phyloP scores from a whole-genome alignment of 1,284 basidiomycete species.

The Leccinum glutinopallens region DNA sequence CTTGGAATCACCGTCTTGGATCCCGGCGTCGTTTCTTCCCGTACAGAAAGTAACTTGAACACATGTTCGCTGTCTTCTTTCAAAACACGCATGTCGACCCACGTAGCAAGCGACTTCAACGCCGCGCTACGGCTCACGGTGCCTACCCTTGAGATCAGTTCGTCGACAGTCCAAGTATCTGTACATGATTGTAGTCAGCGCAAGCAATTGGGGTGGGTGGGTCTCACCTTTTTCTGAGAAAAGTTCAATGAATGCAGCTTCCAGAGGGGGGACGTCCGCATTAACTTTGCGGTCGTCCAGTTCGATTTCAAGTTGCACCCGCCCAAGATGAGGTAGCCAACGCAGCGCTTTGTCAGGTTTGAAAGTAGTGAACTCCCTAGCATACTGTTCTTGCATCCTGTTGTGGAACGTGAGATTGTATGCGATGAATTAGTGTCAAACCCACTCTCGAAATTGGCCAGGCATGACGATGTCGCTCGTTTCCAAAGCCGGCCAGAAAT shows the following conservation, averaged over 20 bases:
- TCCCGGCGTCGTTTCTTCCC: slow-evolving; percentile 43
- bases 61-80: slow-evolving; percentile 61
- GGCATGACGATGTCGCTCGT: slow-evolving; percentile 76
- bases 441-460: slow-evolving; percentile 78
- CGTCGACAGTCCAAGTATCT: slow-evolving; percentile 73
- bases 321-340: slow-evolving; percentile 87
- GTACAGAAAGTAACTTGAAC: slow-evolving; percentile 66
- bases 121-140: slow-evolving; percentile 63
- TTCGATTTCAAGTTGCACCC: slow-evolving; percentile 75
- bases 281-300: slow-evolving; percentile 77
- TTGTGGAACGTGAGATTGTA: slow-evolving; percentile 11
- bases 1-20: slow-evolving; percentile 29
- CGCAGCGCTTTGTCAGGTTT: slow-evolving; percentile 89
- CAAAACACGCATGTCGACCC: slow-evolving; percentile 82
- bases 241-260: slow-evolving; percentile 87
- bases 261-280: slow-evolving; percentile 81
- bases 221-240: slow-evolving; percentile 69
- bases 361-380: slow-evolving; percentile 73
- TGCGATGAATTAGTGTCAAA: slow-evolving; percentile 8
- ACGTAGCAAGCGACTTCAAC: slow-evolving; percentile 76
- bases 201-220: neutral
- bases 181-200: slow-evolving; percentile 4
- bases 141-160: slow-evolving; percentile 63
- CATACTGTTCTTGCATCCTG: slow-evolving; percentile 77
- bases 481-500: slow-evolving; percentile 91